Evolutionary conservation across 2,329 filamentous ascomycete genomes (phyloP).

Genomic region (Volutella citrinella): DNA sequence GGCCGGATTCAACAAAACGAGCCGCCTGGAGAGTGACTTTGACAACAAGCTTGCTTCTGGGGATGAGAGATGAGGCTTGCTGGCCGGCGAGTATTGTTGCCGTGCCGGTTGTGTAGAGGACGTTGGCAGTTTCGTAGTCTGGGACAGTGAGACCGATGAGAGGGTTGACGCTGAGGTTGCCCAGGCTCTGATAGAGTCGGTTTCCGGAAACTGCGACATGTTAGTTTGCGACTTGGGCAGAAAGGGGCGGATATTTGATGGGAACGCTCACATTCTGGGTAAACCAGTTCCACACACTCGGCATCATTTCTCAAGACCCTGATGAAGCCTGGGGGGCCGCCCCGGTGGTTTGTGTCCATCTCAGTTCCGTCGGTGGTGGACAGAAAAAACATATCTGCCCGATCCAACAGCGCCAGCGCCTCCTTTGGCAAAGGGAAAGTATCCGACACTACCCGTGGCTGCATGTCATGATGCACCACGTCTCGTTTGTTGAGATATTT

Average conservation of each 20-base stretch:
- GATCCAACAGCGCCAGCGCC: constrained; percentile 57
- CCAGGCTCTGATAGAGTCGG: constrained; percentile 77
- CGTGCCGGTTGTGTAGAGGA: constrained; percentile 70
- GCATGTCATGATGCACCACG: constrained; percentile 46
- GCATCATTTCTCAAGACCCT: constrained; percentile 60
- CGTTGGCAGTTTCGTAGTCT: constrained; percentile 68
- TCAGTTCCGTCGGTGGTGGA: constrained; percentile 62
- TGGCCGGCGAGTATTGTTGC: constrained; percentile 64
- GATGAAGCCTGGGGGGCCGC: constrained; percentile 71
- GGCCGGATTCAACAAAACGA: constrained; percentile 59
- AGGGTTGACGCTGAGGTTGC: constrained; percentile 69
- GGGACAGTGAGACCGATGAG: constrained; percentile 69
- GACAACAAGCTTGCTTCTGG: constrained; percentile 70
- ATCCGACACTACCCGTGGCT: constrained; percentile 47
- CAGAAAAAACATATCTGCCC: constrained; percentile 76
- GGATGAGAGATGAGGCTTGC: constrained; percentile 60
- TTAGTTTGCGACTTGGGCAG: constrained; percentile 8
- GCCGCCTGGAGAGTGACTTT: constrained; percentile 61
- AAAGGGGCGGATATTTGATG: not conserved
- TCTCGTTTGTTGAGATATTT: constrained; percentile 80
- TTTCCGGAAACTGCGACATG: constrained; percentile 64
- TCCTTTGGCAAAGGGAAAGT: constrained; percentile 44
- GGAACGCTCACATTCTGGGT: constrained; percentile 63
- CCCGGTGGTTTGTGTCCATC: constrained; percentile 85
- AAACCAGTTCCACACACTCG: constrained; percentile 54